Percentiles rank a stretch among this genome's conserved stretches.
These are phyloP conservation scores for Hemisphaericaspora subhashii DNA, from an alignment of 1,139 yeast species.

Conservation along the genomic window DNA sequence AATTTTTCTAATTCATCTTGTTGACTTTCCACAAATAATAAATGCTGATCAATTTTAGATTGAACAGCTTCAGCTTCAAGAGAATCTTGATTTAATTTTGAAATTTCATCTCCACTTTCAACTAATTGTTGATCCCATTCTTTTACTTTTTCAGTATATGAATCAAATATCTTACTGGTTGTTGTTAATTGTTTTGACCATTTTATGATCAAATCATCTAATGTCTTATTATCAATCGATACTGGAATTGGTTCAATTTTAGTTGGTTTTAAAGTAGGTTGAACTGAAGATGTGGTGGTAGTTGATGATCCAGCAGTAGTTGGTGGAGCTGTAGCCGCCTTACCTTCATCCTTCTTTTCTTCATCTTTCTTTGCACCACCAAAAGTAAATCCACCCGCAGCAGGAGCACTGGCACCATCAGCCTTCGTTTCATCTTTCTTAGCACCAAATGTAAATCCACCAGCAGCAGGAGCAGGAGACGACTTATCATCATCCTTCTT, in stretches of 20 bases:
- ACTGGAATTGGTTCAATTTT: constrained; percentile 67
- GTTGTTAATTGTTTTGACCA: constrained; percentile 88
- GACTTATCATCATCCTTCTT: constrained; percentile 21
- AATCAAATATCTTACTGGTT: constrained; percentile 71
- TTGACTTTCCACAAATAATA: constrained; percentile 84
- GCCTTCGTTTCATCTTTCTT: constrained; percentile 20
- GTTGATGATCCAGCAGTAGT: constrained; percentile 10
- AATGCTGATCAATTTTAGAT: constrained; percentile 79
- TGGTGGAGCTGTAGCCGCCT: constrained; percentile 16
- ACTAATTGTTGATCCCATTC: constrained; percentile 86
- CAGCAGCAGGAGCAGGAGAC: constrained; percentile 13
- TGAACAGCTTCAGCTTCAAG: constrained; percentile 84
- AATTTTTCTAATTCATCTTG: constrained; percentile 87
- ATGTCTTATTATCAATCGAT: constrained; percentile 83
- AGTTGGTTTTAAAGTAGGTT: constrained; percentile 41
- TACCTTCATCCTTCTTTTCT: constrained; percentile 21
- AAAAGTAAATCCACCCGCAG: constrained; percentile 19
- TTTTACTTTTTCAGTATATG: constrained; percentile 74
- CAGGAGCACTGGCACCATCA: constrained; percentile 11
- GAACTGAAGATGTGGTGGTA: constrained; percentile 18
- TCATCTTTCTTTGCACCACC: constrained; percentile 28
- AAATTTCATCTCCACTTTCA: constrained; percentile 81
- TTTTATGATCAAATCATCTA: constrained; percentile 88
- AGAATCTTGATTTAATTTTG: constrained; percentile 75
- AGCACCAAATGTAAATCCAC: constrained; percentile 24